Conservation (phyloP, 2,329 filamentous ascomycete genomes). For the Cladosporium sp. region DNA sequence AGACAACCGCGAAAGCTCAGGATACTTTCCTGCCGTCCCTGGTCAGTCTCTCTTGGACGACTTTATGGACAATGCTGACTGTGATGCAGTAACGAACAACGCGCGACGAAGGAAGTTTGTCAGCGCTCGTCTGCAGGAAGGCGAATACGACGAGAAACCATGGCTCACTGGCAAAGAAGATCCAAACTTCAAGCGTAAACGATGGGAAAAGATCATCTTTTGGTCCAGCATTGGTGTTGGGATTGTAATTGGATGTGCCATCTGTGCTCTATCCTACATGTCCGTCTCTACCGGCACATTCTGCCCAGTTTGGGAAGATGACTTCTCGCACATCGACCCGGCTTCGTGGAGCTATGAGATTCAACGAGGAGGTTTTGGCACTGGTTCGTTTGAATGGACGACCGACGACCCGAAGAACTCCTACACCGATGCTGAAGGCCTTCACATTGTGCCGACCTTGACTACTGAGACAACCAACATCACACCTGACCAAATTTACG, state of each 20-base stretch:
- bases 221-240: slow-evolving; percentile 65
- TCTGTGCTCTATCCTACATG: slow-evolving; percentile 68
- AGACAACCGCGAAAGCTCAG: slow-evolving; percentile 2
- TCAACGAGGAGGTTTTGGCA: slow-evolving; percentile 67
- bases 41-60: not conserved
- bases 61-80: not conserved
- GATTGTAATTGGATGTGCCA: slow-evolving; percentile 60
- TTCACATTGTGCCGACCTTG: slow-evolving; percentile 70
- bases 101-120: slow-evolving; percentile 10
- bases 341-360: slow-evolving; percentile 68
- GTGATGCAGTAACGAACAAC: not conserved
- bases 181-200: slow-evolving; percentile 11
- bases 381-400: slow-evolving; percentile 73
- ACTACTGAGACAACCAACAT: slow-evolving; percentile 60
- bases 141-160: slow-evolving; percentile 13
- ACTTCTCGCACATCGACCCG: slow-evolving; percentile 55
- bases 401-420: slow-evolving; percentile 67
- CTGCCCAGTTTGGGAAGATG: slow-evolving; percentile 61
- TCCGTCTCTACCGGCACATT: slow-evolving; percentile 71
- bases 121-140: slow-evolving; percentile 11
- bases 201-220: slow-evolving; percentile 73
- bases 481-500: slow-evolving; percentile 23
- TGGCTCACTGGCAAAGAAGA: slow-evolving; percentile 12
- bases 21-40: slow-evolving; percentile 7
- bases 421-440: slow-evolving; percentile 61